Conservation (phyloP, 768 basidiomycete genomes). For the Tricholoma furcatifolium region DNA sequence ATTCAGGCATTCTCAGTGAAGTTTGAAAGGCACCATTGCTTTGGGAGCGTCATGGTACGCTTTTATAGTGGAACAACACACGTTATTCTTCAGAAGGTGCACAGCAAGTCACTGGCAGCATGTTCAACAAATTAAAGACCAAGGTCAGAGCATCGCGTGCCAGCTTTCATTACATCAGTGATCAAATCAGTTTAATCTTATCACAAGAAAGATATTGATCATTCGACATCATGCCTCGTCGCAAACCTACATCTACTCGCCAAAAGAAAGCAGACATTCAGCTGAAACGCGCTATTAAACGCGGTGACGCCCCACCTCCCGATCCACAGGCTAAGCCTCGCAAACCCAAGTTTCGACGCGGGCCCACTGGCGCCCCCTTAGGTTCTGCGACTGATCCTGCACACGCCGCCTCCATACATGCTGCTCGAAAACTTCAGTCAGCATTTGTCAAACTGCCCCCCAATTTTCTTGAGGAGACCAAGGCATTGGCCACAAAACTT, state of each 20-base stretch:
- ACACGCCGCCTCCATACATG: slow-evolving; percentile 32
- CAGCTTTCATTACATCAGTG: too few species aligned
- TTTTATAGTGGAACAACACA: too few species aligned
- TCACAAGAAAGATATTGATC: too few species aligned
- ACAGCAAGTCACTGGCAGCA: too few species aligned
- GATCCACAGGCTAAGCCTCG: slow-evolving; percentile 31
- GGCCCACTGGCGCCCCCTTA: slow-evolving; percentile 30
- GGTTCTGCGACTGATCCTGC: slow-evolving; percentile 20
- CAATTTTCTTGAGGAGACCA: slow-evolving; percentile 60
- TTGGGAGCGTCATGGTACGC: too few species aligned
- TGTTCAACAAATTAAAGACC: too few species aligned
- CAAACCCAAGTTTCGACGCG: slow-evolving; percentile 24
- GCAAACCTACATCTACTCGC: slow-evolving; percentile 60
- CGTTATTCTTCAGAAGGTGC: too few species aligned
- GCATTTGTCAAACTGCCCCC: slow-evolving; percentile 63
- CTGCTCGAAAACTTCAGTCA: slow-evolving; percentile 61
- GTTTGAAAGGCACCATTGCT: too few species aligned
- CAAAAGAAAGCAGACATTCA: slow-evolving; percentile 73
- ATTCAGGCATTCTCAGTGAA: too few species aligned
- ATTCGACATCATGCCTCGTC: slow-evolving; percentile 34
- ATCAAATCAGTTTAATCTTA: too few species aligned
- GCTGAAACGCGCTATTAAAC: slow-evolving; percentile 81
- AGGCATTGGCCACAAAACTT: slow-evolving; percentile 49
- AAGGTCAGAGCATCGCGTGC: too few species aligned
- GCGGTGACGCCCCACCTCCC: slow-evolving; percentile 58